Conservation (phyloP, 805 yeast species). For the Saccharomyces cerevisiae region DNA sequence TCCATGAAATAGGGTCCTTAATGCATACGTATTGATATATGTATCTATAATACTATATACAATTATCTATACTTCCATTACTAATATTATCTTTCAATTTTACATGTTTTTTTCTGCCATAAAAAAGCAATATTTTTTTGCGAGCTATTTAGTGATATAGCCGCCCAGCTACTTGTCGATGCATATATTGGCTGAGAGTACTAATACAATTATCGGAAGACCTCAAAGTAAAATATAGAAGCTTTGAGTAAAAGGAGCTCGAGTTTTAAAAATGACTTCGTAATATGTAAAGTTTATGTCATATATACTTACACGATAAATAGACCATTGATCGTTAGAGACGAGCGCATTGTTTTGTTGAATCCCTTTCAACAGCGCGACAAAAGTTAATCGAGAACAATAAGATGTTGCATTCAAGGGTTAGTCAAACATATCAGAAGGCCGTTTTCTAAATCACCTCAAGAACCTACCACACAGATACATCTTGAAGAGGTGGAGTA, state of each 20-base stretch:
- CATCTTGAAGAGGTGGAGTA: background rate
- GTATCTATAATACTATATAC: background rate
- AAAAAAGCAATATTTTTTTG: background rate
- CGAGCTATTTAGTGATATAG: background rate
- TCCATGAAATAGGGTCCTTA: constrained; percentile 54
- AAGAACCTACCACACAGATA: background rate
- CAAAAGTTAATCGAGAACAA: background rate
- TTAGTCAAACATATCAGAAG: background rate
- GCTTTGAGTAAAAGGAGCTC: background rate
- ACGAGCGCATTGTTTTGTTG: background rate
- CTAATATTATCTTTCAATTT: background rate
- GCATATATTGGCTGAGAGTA: no score
- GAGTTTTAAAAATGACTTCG: background rate
- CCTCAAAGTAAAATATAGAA: background rate
- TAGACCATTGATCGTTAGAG: background rate
- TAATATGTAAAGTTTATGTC: background rate
- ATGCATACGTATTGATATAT: background rate
- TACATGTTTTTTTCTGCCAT: background rate
- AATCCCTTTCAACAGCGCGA: background rate
- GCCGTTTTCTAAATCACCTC: background rate
- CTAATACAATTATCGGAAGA: no score
- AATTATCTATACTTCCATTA: background rate
- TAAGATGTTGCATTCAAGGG: background rate
- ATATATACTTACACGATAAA: background rate
- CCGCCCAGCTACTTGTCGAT: background rate